Base-by-base conservation (phyloP, 768 basidiomycete genomes). In the Lactifluus pinguis region DNA sequence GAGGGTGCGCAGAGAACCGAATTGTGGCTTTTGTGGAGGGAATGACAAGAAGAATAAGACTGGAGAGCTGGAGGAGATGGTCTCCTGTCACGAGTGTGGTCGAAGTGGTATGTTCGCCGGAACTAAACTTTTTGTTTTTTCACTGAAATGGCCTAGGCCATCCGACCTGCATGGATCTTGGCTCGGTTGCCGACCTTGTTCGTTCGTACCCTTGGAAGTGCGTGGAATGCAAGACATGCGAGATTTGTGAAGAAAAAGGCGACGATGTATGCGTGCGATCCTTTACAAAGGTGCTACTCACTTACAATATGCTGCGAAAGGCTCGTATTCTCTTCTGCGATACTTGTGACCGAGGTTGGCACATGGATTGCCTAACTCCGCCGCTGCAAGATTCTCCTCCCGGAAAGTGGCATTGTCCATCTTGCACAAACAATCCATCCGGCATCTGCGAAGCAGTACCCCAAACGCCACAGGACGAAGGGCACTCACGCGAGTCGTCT, bases 291-390 rank as follows among this genome's bases (percentile, higher is more conserved):
- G 41, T 60, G 64, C 32, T 41, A 30, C 34, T 36, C 60, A n/a
- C 55, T 68, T 72, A 64, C 73, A 54, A 13, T 48, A 25, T 29
- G 10, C 54, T 38, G 50, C 32, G 32, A 56, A 69, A 95, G 90
- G 83, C 80, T 55, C 80, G 82, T 55, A 85, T 97, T 64, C 72
- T 98, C 55, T 88, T 98, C 67, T 98, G 95, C 72, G 95, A 98
- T 78, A 82, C 78, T 58, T 98, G 95, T 72, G 95, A 98, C 77
- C 79, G 92, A 80, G 92, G 90, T 39, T 92, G 89, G 88, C 91
- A 94, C 72, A 83, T 85, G 79, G 81, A 85, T 65, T 94, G 89
- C 71, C 78, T 93, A 58, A 66, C 74, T 41, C 92, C 93, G 38
- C 85, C 89, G 0, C 74, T 97, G 15, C 73, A 78, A 57, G 76